Percentiles rank a stretch among this genome's conserved stretches.
Evolutionary conservation across 805 yeast genomes (phyloP).

Genomic region (Debaryomyces prosopidis): DNA sequence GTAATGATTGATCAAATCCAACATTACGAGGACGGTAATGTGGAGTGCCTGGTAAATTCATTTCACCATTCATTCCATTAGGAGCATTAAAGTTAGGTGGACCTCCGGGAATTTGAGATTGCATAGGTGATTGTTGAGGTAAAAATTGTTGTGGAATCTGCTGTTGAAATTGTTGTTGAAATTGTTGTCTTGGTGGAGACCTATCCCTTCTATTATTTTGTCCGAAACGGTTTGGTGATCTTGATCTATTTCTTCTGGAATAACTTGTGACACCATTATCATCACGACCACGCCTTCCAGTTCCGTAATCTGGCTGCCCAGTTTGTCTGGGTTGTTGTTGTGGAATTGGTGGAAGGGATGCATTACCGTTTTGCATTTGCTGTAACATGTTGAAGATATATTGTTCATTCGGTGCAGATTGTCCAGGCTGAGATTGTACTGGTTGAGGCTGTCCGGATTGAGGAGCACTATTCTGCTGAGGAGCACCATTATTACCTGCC

Average conservation of each 20-base stretch:
- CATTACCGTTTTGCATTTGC: constrained; percentile 42
- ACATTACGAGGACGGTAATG: constrained; percentile 78
- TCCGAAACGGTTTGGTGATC: constrained; percentile 46
- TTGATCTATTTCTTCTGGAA: constrained; percentile 52
- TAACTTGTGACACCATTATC: constrained; percentile 29
- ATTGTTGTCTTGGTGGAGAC: constrained; percentile 24
- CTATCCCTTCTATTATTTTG: constrained; percentile 24
- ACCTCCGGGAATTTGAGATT: constrained; percentile 1
- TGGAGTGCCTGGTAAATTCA: constrained; percentile 67
- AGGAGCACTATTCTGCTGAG: constrained; percentile 10
- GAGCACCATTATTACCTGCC: constrained; percentile 18
- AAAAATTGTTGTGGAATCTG: constrained; percentile 6
- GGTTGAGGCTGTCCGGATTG: too few species aligned
- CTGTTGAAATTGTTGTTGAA: constrained; percentile 13
- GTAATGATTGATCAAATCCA: constrained; percentile 66
- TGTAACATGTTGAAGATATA: constrained; percentile 53
- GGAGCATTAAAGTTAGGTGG: constrained; percentile 2
- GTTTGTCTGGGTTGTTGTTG: constrained; percentile 16
- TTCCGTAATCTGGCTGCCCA: constrained; percentile 12
- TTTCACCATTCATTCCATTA: constrained; percentile 35
- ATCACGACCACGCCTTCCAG: constrained; percentile 20
- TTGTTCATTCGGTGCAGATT: constrained; percentile 28
- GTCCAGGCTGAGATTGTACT: constrained; percentile 17
- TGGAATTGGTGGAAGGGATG: constrained; percentile 11
- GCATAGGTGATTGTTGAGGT: constrained; percentile 7